These are phyloP conservation scores for Ustilago crameri DNA, from an alignment of 1,284 basidiomycete species.

Conservation along the genomic window DNA sequence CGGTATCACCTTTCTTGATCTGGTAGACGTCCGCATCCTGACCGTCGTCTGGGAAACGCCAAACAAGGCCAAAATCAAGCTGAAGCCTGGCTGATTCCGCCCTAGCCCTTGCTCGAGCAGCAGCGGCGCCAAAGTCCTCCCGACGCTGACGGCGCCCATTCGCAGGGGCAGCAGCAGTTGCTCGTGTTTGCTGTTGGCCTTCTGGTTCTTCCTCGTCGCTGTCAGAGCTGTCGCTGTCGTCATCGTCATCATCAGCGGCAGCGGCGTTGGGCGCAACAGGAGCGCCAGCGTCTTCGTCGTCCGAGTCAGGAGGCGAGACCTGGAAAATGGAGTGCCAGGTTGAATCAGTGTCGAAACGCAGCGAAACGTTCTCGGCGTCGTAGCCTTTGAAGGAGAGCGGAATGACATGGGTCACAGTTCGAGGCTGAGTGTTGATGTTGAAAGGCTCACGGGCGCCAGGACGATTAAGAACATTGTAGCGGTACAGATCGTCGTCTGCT, in stretches of 20 bases:
- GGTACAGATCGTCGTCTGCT: conserved; percentile 35
- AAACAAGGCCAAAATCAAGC: conserved; percentile 58
- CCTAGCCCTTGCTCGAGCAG: conserved; percentile 35
- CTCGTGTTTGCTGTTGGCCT: background rate
- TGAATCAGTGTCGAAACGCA: conserved; percentile 53
- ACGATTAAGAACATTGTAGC: conserved; percentile 44
- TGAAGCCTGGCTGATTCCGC: conserved; percentile 50
- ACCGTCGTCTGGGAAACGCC: conserved; percentile 62
- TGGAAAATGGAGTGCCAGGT: conserved; percentile 62
- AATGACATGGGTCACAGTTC: conserved; percentile 51
- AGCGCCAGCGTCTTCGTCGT: conserved; percentile 16
- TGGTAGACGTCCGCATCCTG: conserved; percentile 48
- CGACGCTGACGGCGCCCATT: conserved; percentile 15
- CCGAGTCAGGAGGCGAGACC: conserved; percentile 24
- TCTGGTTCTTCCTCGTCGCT: conserved; percentile 17
- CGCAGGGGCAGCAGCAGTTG: conserved; percentile 1
- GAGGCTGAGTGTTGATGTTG: conserved; percentile 36
- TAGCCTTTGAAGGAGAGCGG: conserved; percentile 55
- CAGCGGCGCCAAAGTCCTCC: conserved; percentile 31
- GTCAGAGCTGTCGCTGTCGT: conserved; percentile 10
- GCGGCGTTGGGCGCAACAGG: conserved; percentile 5
- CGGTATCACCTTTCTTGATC: conserved; percentile 41
- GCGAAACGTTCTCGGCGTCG: conserved; percentile 40
- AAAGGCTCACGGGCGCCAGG: conserved; percentile 41
- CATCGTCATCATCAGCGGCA: conserved; percentile 13